Evolutionary conservation across 2,329 filamentous ascomycete species (phyloP), one percentile per base, ranked within the genome.

Genomic region (Penicillium concentricum): DNA sequence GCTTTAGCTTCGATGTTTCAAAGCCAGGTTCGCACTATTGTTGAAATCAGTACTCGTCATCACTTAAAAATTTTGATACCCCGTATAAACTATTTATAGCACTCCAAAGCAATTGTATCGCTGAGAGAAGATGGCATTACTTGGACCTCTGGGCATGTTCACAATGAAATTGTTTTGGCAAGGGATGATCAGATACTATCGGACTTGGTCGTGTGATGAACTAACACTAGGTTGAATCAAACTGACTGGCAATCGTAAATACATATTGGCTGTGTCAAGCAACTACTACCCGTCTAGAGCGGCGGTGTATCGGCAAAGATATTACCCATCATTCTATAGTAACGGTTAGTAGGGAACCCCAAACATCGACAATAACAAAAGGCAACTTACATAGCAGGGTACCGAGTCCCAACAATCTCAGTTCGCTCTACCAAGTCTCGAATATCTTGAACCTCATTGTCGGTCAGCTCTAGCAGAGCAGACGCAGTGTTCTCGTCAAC

Each of bases 401-500:
- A 68, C 4, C 63, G 63, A 55, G 22, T 22, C 2, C 65, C 66
- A 13, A 42, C 18, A 4, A 68, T 60, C 16, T 65, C 58, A 2
- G 57, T 54, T 28, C 47, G 52, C 42, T 67, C 60, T 24, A 56
- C 55, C 45, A 66, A 38, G 9, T 37, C 46, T 32, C 62, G 59
- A 45, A 68, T 58, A 5, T 42, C 56, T 41, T 61, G 44, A 22
- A 67, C 59, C 38, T 69, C 66, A 35, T 67, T 45, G 12, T 64
- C 56, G 8, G 54, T 63, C 38, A 69, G 41, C 5, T 58, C 38
- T 5, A 68, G n/a, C 30, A 52, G 22, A 3, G 56, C 50, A 45
- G 59, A 35, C 8, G 44, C 57, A 5, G 55, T 53, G 18, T 69
- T 69, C 26, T 68, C 64, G 10, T 65, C 63, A 51, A 67, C 56